phyloP scores from a whole-genome alignment of 2,329 filamentous ascomycete species.

The Dendrostoma leiphaemia region DNA sequence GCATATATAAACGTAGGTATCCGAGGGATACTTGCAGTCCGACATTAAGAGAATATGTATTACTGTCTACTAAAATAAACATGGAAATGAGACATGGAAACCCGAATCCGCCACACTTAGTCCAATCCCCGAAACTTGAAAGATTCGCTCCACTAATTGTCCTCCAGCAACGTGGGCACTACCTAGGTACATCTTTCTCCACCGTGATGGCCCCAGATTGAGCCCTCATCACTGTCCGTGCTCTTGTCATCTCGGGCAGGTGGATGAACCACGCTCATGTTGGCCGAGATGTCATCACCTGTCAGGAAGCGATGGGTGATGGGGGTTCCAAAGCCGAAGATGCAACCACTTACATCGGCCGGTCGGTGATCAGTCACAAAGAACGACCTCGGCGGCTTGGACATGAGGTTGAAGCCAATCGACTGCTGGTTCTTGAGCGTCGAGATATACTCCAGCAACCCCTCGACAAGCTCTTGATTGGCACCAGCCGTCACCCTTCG shows the following conservation, averaged over 20 bases:
- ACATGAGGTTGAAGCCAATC: conserved; percentile 23
- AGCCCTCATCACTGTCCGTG: conserved; percentile 29
- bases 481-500: conserved; percentile 32
- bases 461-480: conserved; percentile 29
- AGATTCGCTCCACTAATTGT: conserved; percentile 31
- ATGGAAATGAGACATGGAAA: too few species aligned
- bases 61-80: too few species aligned
- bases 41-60: too few species aligned
- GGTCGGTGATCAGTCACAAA: conserved; percentile 29
- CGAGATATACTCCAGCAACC: conserved; percentile 27
- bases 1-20: too few species aligned
- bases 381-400: conserved; percentile 1
- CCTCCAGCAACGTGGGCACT: conserved; percentile 26
- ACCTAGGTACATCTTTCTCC: conserved; percentile 33
- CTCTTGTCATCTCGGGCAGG: conserved; percentile 16
- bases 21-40: too few species aligned
- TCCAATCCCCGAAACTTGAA: conserved; percentile 36
- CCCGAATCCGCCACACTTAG: too few species aligned
- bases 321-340: conserved; percentile 35
- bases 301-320: conserved; percentile 29
- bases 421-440: conserved; percentile 32
- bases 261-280: conserved; percentile 29
- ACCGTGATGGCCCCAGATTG: conserved; percentile 30
- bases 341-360: conserved; percentile 22
- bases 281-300: conserved; percentile 24